Conservation (phyloP, 495 filamentous ascomycete genomes). For the Penicillium soppii region DNA sequence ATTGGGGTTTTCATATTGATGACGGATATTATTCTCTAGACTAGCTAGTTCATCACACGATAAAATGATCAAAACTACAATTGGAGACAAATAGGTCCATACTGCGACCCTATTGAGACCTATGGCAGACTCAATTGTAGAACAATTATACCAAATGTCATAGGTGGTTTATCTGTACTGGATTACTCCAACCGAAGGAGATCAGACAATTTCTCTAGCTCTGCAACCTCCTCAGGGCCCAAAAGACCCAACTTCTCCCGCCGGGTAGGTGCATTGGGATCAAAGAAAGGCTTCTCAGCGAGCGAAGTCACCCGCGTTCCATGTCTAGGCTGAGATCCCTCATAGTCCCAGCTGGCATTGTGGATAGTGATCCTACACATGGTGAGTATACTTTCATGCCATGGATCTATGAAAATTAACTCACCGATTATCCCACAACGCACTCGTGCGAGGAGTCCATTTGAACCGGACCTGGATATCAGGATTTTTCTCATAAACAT, state of each 20-base stretch:
- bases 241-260: constrained; percentile 57
- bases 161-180: no score
- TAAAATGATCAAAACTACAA: no score
- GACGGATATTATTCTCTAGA: no score
- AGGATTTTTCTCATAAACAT: constrained; percentile 63
- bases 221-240: no score
- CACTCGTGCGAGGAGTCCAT: constrained; percentile 61
- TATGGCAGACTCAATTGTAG: no score
- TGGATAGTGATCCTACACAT: constrained; percentile 60
- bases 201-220: no score
- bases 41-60: no score
- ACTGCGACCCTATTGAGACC: no score
- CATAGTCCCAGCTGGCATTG: constrained; percentile 68
- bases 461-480: constrained; percentile 69
- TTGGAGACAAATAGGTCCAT: no score
- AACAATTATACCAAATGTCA: no score
- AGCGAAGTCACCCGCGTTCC: constrained; percentile 63
- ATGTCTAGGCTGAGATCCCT: constrained; percentile 59
- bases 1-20: no score
- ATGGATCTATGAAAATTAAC: constrained; percentile 45
- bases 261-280: constrained; percentile 56
- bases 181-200: no score
- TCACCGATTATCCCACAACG: constrained; percentile 65
- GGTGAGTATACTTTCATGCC: constrained; percentile 56
- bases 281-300: constrained; percentile 66